Evolutionary conservation across 768 basidiomycete genomes (phyloP).

Genomic region (Thelephora ganbajun): DNA sequence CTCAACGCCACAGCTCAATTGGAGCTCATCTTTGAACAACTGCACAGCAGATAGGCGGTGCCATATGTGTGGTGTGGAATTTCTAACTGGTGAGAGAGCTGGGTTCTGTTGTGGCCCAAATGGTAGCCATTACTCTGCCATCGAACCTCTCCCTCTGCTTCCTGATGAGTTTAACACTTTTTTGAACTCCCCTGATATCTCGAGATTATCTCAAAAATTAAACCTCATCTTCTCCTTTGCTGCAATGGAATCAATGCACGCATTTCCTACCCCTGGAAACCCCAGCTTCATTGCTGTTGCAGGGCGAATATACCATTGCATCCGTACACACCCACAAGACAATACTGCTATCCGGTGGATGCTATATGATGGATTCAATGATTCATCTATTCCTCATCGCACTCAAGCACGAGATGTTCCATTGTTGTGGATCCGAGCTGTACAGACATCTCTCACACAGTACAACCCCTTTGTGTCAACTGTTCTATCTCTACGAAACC

Average conservation of each 20-base stretch:
- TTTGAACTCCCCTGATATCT: slow-evolving; percentile 14
- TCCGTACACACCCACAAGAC: slow-evolving; percentile 14
- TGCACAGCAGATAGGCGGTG: slow-evolving; percentile 4
- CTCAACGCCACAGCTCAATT: not conserved
- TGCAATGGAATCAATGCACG: slow-evolving; percentile 14
- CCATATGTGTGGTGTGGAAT: slow-evolving; percentile 9
- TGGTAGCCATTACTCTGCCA: slow-evolving; percentile 10
- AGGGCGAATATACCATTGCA: slow-evolving; percentile 20
- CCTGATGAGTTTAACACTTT: slow-evolving; percentile 16
- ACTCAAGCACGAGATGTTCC: slow-evolving; percentile 4
- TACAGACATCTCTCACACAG: slow-evolving; percentile 4
- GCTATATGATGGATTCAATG: slow-evolving; percentile 18
- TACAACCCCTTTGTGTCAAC: slow-evolving; percentile 8
- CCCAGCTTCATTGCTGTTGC: slow-evolving; percentile 15
- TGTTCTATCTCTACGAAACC: slow-evolving; percentile 1
- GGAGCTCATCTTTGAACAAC: not conserved
- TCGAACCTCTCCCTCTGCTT: slow-evolving; percentile 16
- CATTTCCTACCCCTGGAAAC: slow-evolving; percentile 12
- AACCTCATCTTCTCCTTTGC: slow-evolving; percentile 22
- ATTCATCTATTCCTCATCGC: not conserved
- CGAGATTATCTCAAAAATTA: slow-evolving; percentile 13
- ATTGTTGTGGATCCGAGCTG: slow-evolving; percentile 6
- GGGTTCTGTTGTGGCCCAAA: slow-evolving; percentile 21
- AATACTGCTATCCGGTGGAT: slow-evolving; percentile 20
- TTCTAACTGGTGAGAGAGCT: slow-evolving; percentile 17